These are phyloP conservation scores for Fomitiporia mediterranea DNA, from an alignment of 1,284 basidiomycete genomes.

Conservation along the genomic window DNA sequence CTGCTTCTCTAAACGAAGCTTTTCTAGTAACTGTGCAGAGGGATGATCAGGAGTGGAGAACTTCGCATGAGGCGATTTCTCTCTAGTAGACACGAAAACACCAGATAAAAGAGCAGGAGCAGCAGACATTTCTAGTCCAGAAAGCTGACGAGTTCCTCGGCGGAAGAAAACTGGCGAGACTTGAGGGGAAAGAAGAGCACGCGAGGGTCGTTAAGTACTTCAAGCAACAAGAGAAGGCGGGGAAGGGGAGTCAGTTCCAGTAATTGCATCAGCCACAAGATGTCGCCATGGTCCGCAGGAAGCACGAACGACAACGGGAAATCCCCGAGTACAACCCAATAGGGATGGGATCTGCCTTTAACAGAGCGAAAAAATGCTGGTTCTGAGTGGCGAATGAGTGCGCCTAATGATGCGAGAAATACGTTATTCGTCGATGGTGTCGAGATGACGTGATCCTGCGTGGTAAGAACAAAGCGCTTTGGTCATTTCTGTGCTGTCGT, in stretches of 20 bases:
- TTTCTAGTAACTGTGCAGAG: conserved; percentile 5
- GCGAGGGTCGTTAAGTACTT: no score
- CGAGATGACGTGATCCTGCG: conserved; percentile 7
- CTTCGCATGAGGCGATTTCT: conserved; percentile 3
- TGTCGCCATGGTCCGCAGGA: neutral
- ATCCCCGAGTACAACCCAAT: neutral
- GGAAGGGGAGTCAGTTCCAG: neutral
- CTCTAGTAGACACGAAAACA: neutral
- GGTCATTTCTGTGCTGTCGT: neutral
- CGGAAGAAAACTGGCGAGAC: neutral
- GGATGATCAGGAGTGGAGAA: conserved; percentile 14
- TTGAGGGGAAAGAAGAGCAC: neutral
- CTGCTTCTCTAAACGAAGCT: neutral
- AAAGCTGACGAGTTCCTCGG: neutral
- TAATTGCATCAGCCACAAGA: neutral
- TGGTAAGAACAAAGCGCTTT: neutral
- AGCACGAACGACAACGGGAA: neutral
- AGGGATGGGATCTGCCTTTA: neutral
- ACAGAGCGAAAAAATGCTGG: no score
- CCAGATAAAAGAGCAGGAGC: neutral
- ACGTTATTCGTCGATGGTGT: conserved; percentile 2
- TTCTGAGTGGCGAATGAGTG: neutral
- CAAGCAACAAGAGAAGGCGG: no score
- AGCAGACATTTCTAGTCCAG: neutral
- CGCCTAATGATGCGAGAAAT: conserved; percentile 4